Base-by-base conservation (phyloP, 2,329 filamentous ascomycete genomes). In the Colletotrichum paranaense region DNA sequence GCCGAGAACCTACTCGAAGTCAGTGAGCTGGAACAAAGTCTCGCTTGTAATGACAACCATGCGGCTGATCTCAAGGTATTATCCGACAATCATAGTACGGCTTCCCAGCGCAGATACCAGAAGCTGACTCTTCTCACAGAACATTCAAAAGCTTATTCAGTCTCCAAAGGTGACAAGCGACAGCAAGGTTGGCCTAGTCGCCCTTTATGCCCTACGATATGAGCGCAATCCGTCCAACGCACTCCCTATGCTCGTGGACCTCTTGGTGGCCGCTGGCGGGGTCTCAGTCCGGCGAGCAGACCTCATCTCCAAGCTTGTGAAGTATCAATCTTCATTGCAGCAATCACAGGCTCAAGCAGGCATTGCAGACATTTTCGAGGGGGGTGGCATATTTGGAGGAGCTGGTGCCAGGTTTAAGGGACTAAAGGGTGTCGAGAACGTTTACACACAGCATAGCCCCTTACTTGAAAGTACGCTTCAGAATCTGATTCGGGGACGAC, bases 41-140 rank as follows among this genome's bases (percentile, higher is more conserved):
- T 99, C 68, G 97, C 96, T 60, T 99, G 97, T 83, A 98, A 97
- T 80, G 97, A 99, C 80, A 98, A 97, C 77, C 97, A 99, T 82
- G 91, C 92, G 26, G 90, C 91, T 71, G 97, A 99, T 82, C 85
- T 99, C n/a, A 98, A 95, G 87, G 94, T 95, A 86, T 75, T 75
- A 5, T 14, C 26, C 3, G 8, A 57, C 14, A 7, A 30, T 0
- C 5, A 35, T 5, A 26, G 26, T 14, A 28, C 35, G 49, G 53
- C 7, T 35, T 22, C 12, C 30, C 42, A 49, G 46, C 2, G 19
- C 5, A 2, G n/a, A 35, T 6, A 22, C 55, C n/a, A 28, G 30
- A 5, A 16, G 7, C 38, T 12, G 5, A 26, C 16, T 24, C 16
- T 12, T 49, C 3, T 16, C 19, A 26, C 76, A 95, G 92, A 94